Evolutionary conservation across 148 eudicot genomes (phyloP).

Genomic region (Dysphania ambrosioides): DNA sequence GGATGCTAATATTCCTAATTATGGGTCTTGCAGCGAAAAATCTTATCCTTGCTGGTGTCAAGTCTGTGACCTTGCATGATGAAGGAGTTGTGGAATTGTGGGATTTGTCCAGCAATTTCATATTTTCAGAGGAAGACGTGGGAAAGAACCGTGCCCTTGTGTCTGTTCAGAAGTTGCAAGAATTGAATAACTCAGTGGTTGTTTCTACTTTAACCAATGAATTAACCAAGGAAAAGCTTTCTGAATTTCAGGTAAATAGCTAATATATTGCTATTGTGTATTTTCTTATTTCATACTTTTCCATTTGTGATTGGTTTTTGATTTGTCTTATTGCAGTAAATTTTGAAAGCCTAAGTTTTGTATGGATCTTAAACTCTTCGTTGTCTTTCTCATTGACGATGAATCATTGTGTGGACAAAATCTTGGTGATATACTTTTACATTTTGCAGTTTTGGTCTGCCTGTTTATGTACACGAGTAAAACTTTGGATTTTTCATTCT

Average conservation of each 20-base stretch:
- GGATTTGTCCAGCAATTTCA: constrained; percentile 75
- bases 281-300: not conserved
- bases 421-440: not conserved
- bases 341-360: not conserved
- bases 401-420: too few species aligned
- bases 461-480: not conserved
- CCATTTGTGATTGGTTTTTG: not conserved
- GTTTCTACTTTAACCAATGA: constrained; percentile 49
- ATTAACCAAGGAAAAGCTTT: constrained; percentile 57
- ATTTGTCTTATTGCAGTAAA: not conserved
- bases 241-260: constrained; percentile 54
- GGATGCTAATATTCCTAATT: constrained; percentile 10
- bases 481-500: not conserved
- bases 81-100: constrained; percentile 64
- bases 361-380: not conserved
- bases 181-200: constrained; percentile 59
- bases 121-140: constrained; percentile 56
- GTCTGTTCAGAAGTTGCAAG: constrained; percentile 63
- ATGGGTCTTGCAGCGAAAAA: constrained; percentile 57
- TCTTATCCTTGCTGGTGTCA: constrained; percentile 82
- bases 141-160: constrained; percentile 71
- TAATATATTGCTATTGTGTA: not conserved
- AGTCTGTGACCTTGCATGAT: constrained; percentile 81
- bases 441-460: not conserved
- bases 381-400: not conserved